Conservation (phyloP, 495 filamentous ascomycete species). For the Staphylotrichum longicolle region DNA sequence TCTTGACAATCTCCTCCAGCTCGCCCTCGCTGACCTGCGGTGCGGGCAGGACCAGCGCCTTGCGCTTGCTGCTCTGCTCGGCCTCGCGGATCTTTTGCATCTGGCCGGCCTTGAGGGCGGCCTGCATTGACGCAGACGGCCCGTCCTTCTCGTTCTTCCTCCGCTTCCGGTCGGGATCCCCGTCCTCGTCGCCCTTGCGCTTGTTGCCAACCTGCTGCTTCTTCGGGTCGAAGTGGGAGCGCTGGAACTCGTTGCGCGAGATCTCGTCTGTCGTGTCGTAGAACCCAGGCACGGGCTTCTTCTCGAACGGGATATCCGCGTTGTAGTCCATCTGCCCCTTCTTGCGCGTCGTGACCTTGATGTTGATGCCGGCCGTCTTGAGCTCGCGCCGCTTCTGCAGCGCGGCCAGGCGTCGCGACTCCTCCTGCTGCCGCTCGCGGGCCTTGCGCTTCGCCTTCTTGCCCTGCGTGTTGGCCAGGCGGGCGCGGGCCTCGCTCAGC, state of each 20-base stretch:
- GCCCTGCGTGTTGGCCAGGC: slow-evolving; percentile 94
- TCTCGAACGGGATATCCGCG: slow-evolving; percentile 97
- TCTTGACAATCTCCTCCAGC: slow-evolving; percentile 97
- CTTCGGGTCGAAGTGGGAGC: slow-evolving; percentile 85
- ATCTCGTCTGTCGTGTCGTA: slow-evolving; percentile 88
- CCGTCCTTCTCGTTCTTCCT: slow-evolving; percentile 81
- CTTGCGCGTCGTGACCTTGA: slow-evolving; percentile 91
- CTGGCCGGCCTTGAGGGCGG: slow-evolving; percentile 90
- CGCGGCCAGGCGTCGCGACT: slow-evolving; percentile 82
- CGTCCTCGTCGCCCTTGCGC: slow-evolving; percentile 85
- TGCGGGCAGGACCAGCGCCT: slow-evolving; percentile 71
- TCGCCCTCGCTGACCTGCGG: slow-evolving; percentile 92
- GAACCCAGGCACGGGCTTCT: slow-evolving; percentile 83
- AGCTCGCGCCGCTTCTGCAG: slow-evolving; percentile 94
- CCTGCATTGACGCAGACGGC: slow-evolving; percentile 71
- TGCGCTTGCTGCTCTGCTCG: slow-evolving; percentile 90
- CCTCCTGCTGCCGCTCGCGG: slow-evolving; percentile 90
- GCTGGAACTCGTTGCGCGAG: slow-evolving; percentile 76
- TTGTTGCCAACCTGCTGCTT: slow-evolving; percentile 96
- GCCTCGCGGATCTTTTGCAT: slow-evolving; percentile 95
- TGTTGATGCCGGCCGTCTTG: slow-evolving; percentile 96
- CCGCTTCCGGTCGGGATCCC: slow-evolving; percentile 77
- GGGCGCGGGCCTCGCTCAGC: slow-evolving; percentile 94
- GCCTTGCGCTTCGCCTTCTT: slow-evolving; percentile 99
- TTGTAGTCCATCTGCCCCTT: slow-evolving; percentile 99